phyloP scores from a whole-genome alignment of 768 basidiomycete genomes.

The Serendipita indica region DNA sequence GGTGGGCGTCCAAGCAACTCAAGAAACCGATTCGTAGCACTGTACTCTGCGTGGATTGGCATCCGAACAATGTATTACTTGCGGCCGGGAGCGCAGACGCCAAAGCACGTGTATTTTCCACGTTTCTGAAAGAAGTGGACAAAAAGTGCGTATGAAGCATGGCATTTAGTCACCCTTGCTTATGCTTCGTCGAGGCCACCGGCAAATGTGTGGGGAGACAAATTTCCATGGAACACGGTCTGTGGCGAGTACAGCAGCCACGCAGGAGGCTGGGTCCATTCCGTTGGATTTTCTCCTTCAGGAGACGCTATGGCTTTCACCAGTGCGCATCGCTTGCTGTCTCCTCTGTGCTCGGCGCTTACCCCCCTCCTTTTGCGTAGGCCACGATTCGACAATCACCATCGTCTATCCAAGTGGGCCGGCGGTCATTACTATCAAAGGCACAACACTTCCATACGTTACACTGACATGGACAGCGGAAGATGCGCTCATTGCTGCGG shows the following conservation, averaged over 20 bases:
- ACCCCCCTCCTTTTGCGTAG: constrained; percentile 29
- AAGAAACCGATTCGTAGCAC: constrained; percentile 98
- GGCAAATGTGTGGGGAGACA: constrained; percentile 92
- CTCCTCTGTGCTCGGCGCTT: neutral
- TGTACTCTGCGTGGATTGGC: constrained; percentile 91
- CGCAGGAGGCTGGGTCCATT: constrained; percentile 93
- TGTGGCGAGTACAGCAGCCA: constrained; percentile 87
- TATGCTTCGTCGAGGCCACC: constrained; percentile 42
- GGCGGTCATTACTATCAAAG: constrained; percentile 54
- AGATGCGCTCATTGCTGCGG: constrained; percentile 72
- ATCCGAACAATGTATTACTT: constrained; percentile 94
- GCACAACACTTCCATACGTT: constrained; percentile 65
- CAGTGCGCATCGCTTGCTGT: constrained; percentile 32
- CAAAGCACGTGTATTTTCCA: constrained; percentile 95
- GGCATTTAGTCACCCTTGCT: neutral
- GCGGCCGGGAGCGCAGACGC: constrained; percentile 96
- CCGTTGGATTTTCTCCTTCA: constrained; percentile 89
- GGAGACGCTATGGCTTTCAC: constrained; percentile 90
- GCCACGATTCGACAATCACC: constrained; percentile 88
- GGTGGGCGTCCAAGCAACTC: constrained; percentile 95
- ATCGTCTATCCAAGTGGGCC: constrained; percentile 71
- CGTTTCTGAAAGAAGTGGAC: constrained; percentile 97
- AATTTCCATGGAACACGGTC: constrained; percentile 92
- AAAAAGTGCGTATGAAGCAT: constrained; percentile 39
- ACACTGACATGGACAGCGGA: constrained; percentile 80